A percentile compares a stretch with the other conserved stretches of the same genome.
Evolutionary conservation across 768 basidiomycete species (phyloP).

Genomic region (Harrya chromipes): DNA sequence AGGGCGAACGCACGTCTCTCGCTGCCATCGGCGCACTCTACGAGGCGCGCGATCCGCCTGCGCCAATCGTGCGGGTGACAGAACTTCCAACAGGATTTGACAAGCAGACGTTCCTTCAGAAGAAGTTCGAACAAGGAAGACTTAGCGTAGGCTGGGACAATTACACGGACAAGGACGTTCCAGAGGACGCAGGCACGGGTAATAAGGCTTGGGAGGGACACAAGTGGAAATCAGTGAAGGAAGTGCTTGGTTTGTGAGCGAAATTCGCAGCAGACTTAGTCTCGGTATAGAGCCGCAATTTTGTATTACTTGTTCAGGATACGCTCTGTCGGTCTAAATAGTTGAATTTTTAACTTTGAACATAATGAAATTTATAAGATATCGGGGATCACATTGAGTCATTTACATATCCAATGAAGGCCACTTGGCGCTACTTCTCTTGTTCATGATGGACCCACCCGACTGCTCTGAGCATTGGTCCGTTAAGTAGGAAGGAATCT

Average conservation of each 20-base stretch:
- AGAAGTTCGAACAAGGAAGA: slow-evolving; percentile 27
- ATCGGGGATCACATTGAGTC: too few relatives aligned
- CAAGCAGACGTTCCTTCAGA: slow-evolving; percentile 32
- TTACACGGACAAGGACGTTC: slow-evolving; percentile 26
- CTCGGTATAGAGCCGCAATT: not conserved
- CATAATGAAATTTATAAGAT: not conserved
- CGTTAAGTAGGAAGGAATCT: slow-evolving; percentile 33
- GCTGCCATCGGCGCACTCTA: slow-evolving; percentile 28
- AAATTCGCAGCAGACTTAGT: too few relatives aligned
- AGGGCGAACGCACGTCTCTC: slow-evolving; percentile 33
- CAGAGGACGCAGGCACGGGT: slow-evolving; percentile 28
- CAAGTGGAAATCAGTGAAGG: slow-evolving; percentile 29
- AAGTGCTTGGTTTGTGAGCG: slow-evolving; percentile 24
- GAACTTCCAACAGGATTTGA: slow-evolving; percentile 28
- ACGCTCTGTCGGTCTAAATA: too few relatives aligned
- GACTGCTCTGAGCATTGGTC: slow-evolving; percentile 36
- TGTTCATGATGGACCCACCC: slow-evolving; percentile 17
- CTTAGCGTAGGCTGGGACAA: slow-evolving; percentile 36
- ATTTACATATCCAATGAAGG: slow-evolving; percentile 17
- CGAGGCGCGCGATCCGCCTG: slow-evolving; percentile 17
- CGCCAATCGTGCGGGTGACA: slow-evolving; percentile 19
- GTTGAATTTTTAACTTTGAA: too few relatives aligned
- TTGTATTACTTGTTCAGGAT: not conserved
- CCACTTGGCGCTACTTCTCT: slow-evolving; percentile 16
- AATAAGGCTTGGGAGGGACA: slow-evolving; percentile 35